Conservation (phyloP, 2,329 filamentous ascomycete genomes). For the Cephalotrichum gorgonifer region DNA sequence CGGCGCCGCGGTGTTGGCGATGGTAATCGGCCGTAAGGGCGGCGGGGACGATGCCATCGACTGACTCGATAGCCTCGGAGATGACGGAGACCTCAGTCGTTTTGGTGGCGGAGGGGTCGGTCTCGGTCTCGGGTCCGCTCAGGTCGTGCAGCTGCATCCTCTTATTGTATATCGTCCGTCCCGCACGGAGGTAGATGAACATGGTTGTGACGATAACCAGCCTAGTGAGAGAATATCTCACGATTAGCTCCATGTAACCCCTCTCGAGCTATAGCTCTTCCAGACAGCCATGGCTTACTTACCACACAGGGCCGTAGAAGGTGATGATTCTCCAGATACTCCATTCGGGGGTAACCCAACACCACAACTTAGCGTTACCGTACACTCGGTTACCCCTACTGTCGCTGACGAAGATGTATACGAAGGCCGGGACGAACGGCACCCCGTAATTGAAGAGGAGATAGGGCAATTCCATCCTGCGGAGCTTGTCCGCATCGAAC, state of each 20-base stretch:
- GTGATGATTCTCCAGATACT: constrained; percentile 57
- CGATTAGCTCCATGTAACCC: background rate
- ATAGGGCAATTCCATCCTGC: constrained; percentile 57
- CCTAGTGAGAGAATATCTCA: constrained; percentile 6
- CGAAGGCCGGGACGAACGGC: constrained; percentile 53
- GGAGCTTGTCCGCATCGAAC: constrained; percentile 51
- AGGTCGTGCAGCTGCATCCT: constrained; percentile 42
- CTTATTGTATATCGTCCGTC: constrained; percentile 50
- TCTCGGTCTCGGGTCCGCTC: constrained; percentile 27
- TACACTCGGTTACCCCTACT: constrained; percentile 45
- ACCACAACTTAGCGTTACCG: constrained; percentile 67
- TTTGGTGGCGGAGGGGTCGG: constrained; percentile 31
- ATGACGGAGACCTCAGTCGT: constrained; percentile 47
- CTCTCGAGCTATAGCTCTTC: background rate
- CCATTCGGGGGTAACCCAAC: constrained; percentile 57
- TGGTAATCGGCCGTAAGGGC: background rate
- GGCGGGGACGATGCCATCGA: background rate
- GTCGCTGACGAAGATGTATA: constrained; percentile 50
- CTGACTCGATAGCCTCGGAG: constrained; percentile 22
- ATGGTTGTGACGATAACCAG: constrained; percentile 10
- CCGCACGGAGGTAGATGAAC: constrained; percentile 32
- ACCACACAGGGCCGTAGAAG: constrained; percentile 59
- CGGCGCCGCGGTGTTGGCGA: constrained; percentile 8
- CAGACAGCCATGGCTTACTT: constrained; percentile 17
- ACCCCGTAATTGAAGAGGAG: constrained; percentile 56